Evolutionary conservation across 495 filamentous ascomycete species (phyloP), one percentile per base, ranked within the genome.

Genomic region (Penicillium longicatenatum): DNA sequence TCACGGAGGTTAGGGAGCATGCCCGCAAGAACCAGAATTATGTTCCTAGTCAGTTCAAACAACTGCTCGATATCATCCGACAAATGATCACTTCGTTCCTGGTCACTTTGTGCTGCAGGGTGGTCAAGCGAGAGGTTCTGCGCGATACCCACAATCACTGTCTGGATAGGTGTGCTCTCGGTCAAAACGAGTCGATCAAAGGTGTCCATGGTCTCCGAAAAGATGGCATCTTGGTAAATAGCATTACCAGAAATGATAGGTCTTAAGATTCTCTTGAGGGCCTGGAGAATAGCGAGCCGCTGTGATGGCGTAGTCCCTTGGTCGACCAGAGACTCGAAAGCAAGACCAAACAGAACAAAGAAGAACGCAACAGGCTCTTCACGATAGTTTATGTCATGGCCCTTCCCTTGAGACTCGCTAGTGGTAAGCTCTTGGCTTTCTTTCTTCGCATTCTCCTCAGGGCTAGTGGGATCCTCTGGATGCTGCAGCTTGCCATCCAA

Each of bases 321-420:
- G 7, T 88, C 89, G 16, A 91, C 93, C 42, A 99, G 82, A 24
- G 95, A 93, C 72, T 99, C 94, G 61, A 98, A 96, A 0, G 92
- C 92, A 55, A 99, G 87, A 22, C 94, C 94, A 65, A 97, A 99
- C 1, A 99, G 81, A 10, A 99, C 92, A 63, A 99, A 99, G 75
- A 99, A 99, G 79, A 99, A 99, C 1, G 94, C 94, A 16, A 97
- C 92, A 0, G 94, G 94, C 68, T 99, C 95, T 67, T 97, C 93
- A 19, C 94, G 91, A 66, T 98, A 98, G 66, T 97, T 96, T 71
- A 99, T 98, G 61, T 91, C 89, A 51, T 80, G 75, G 14, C 84
- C 82, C 57, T 80, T 79, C 4, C 76, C 85, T 66, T 86, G 82
- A 3, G 74, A 63, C 19, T 75, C 60, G 21, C 54, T 65, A 21